A percentile compares a stretch with the other conserved stretches of the same genome.
Evolutionary conservation across 177 flowering plant genomes (phyloP).

Genomic region (Telopea speciosissima): DNA sequence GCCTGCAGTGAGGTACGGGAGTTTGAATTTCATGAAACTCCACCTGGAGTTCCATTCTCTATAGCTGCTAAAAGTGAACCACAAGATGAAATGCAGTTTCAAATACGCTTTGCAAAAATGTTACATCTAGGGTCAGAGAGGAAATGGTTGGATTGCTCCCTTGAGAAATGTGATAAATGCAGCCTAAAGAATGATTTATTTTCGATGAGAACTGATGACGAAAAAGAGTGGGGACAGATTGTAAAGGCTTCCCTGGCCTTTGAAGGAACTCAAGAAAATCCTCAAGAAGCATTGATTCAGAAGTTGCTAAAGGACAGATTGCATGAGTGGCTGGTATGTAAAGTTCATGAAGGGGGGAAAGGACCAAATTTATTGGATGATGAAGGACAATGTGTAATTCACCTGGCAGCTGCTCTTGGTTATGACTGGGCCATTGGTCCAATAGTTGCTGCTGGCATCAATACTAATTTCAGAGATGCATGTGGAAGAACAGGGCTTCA

Average conservation of each 20-base stretch:
- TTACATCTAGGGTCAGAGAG: slow-evolving; percentile 26
- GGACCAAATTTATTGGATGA: slow-evolving; percentile 52
- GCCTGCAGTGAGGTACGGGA: slow-evolving; percentile 86
- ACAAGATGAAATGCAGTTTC: slow-evolving; percentile 44
- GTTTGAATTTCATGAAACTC: slow-evolving; percentile 50
- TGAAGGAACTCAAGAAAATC: slow-evolving; percentile 15
- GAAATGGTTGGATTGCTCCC: slow-evolving; percentile 36
- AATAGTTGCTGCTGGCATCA: slow-evolving; percentile 56
- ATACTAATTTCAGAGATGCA: slow-evolving; percentile 61
- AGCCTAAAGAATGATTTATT: slow-evolving; percentile 22
- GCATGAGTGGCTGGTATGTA: slow-evolving; percentile 53
- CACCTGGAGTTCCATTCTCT: slow-evolving; percentile 7
- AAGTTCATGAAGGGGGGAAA: slow-evolving; percentile 53
- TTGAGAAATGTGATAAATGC: slow-evolving; percentile 44
- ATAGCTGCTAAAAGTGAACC: slow-evolving; percentile 17
- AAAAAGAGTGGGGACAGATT: slow-evolving; percentile 25
- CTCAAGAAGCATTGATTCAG: slow-evolving; percentile 38
- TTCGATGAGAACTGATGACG: slow-evolving; percentile 16
- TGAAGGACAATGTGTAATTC: slow-evolving; percentile 63
- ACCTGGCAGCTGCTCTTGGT: slow-evolving; percentile 71
- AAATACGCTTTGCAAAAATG: slow-evolving; percentile 47
- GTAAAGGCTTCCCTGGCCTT: slow-evolving; percentile 13
- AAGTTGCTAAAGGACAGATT: slow-evolving; percentile 50
- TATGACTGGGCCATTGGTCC: slow-evolving; percentile 65
- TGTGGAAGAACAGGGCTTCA: slow-evolving; percentile 69